Evolutionary conservation across 2,329 filamentous ascomycete species (phyloP).

Genomic region (Sporothrix mexicana): DNA sequence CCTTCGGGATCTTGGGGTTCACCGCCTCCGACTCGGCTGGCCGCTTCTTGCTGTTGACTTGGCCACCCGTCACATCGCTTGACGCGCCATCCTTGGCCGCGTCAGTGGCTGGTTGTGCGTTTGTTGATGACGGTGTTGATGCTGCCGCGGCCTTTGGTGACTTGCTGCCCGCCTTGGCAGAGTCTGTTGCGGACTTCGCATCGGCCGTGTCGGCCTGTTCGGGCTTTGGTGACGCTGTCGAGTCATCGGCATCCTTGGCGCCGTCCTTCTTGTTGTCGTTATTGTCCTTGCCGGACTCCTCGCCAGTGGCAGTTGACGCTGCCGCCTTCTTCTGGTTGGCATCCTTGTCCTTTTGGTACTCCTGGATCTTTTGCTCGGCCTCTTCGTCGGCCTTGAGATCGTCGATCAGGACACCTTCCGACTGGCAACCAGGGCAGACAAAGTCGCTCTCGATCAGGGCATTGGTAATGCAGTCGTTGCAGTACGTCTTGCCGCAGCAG

Average conservation of each 20-base stretch:
- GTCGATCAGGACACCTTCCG: constrained; percentile 90
- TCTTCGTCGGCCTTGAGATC: constrained; percentile 85
- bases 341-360: constrained; percentile 66
- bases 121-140: background rate
- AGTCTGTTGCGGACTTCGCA: constrained; percentile 31
- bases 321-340: constrained; percentile 42
- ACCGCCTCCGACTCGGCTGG: constrained; percentile 74
- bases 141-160: background rate
- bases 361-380: constrained; percentile 76
- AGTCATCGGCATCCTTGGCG: constrained; percentile 31
- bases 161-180: constrained; percentile 4
- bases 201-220: constrained; percentile 37
- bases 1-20: constrained; percentile 69
- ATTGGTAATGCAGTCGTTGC: constrained; percentile 99
- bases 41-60: constrained; percentile 70
- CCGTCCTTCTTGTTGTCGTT: too few relatives aligned
- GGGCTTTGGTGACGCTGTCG: background rate
- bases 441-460: constrained; percentile 98
- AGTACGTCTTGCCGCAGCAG: constrained; percentile 98
- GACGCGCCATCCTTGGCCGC: constrained; percentile 4
- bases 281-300: constrained; percentile 29
- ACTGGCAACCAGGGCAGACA: constrained; percentile 88
- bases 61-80: constrained; percentile 30
- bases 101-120: background rate
- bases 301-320: background rate